Evolutionary conservation across 768 basidiomycete species (phyloP), one percentile per base, ranked within the genome.

Genomic region (Guyanaporus albipodus): DNA sequence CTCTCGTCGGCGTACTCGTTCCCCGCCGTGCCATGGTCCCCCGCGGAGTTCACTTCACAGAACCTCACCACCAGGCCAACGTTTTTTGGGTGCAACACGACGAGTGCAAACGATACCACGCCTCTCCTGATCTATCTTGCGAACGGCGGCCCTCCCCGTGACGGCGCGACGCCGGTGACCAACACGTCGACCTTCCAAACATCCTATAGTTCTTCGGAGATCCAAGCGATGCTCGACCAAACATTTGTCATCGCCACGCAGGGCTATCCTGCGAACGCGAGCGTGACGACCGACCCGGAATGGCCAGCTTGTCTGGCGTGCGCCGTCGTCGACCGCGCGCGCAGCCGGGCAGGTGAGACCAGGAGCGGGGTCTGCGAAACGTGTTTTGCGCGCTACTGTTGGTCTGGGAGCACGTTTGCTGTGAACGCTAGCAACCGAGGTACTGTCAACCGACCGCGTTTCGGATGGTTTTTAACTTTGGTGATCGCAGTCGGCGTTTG

Each of bases 71-170:
- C 47, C 1, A 63, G 64, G 12, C 73, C 73, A 8, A 72, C 72
- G 12, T 74, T 77, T 62, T 75, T 75, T 55, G 76, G 73, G 3
- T 75, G 75, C 56, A 52, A 67, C 8, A 53, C 50, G 26, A 44
- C 56, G 29, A 56, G 39, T 23, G 52, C 52, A 38, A 59, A 54
- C 21, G 52, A 52, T 1, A 66, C 60, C 33, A 70, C 68, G 9
- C 79, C 80, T 3, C 56, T 81, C 29, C 57, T 83, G 19, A 70
- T 82, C 44, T 83, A 83, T 61, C 61, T 82, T 15, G 79, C 80
- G 2, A 77, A 76, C 55, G 76, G 77, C 27, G 74, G 72, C 3
- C 61, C 71, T 2, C 72, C 71, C 37, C 65, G 59, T 44, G 59
- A 73, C 27, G 64, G 71, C 15, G 55, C 64, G 21, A 55, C 61